Conservation (phyloP, 768 basidiomycete genomes). For the button mushroom (Agaricus bisporus) region DNA sequence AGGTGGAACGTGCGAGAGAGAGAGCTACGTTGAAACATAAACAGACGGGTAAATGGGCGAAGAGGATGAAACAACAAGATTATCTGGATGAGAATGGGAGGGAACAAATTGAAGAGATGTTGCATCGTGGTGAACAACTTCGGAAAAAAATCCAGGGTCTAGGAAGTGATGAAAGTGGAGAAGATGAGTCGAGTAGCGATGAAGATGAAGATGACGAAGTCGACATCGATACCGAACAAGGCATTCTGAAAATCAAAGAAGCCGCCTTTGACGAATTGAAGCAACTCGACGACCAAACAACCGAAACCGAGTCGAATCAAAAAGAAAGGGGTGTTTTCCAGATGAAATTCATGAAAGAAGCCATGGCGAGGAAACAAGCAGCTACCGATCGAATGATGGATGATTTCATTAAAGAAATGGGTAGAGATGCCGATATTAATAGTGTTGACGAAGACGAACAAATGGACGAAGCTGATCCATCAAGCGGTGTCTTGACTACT, state of each 20-base stretch:
- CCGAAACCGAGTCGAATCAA: constrained; percentile 19
- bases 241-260: constrained; percentile 51
- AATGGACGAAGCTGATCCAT: constrained; percentile 15
- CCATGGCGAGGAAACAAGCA: constrained; percentile 59
- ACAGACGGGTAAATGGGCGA: constrained; percentile 84
- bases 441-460: constrained; percentile 24
- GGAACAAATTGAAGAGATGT: constrained; percentile 78
- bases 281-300: constrained; percentile 33
- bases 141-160: constrained; percentile 70
- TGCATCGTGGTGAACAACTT: constrained; percentile 75
- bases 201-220: constrained; percentile 41
- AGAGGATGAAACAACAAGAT: constrained; percentile 57
- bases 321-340: constrained; percentile 72
- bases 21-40: constrained; percentile 87
- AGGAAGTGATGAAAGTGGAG: constrained; percentile 48
- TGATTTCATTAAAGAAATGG: constrained; percentile 70
- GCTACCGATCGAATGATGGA: constrained; percentile 59
- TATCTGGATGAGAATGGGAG: constrained; percentile 51
- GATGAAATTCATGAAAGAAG: constrained; percentile 99
- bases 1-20: constrained; percentile 79
- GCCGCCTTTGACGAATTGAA: constrained; percentile 76
- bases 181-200: constrained; percentile 42
- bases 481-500: constrained; percentile 37
- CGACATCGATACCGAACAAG: constrained; percentile 30
- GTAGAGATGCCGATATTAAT: constrained; percentile 23